Evolutionary conservation across 225 moss, liverwort and hornwort genomes (phyloP).

Genomic region (Pleurozium schreberi): DNA sequence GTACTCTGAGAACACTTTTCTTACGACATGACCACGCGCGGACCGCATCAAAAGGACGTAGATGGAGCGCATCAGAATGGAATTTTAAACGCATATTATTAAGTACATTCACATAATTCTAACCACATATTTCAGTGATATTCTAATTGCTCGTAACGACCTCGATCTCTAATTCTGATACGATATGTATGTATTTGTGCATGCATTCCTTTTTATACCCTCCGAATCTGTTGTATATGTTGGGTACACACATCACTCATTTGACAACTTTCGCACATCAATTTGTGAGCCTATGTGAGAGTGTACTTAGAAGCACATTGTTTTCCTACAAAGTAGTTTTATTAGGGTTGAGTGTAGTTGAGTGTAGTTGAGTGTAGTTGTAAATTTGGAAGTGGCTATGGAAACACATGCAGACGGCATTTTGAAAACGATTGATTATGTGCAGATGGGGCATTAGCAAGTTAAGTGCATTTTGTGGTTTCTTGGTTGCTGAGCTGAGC

Average conservation of each 20-base stretch:
- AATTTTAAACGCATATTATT: too few relatives aligned
- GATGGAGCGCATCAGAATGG: not conserved
- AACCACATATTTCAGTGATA: not conserved
- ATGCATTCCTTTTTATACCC: too few relatives aligned
- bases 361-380: too few relatives aligned
- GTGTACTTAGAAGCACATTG: too few relatives aligned
- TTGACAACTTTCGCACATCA: not conserved
- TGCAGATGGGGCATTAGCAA: not conserved
- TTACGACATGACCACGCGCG: not conserved
- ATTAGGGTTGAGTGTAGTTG: not conserved
- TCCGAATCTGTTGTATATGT: not conserved
- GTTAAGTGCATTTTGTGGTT: not conserved
- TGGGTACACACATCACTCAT: not conserved
- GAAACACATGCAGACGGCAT: not conserved
- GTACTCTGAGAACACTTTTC: not conserved
- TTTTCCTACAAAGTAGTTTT: not conserved
- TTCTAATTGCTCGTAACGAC: too few relatives aligned
- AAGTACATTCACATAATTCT: not conserved
- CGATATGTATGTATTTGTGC: too few relatives aligned
- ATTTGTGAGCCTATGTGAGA: not conserved
- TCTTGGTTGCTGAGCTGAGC: not conserved
- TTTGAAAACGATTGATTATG: not conserved
- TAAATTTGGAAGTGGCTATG: accelerated
- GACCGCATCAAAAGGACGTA: too few relatives aligned
- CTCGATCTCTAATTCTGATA: too few relatives aligned